These are phyloP conservation scores for Jatropha multifida DNA, from an alignment of 441 rosid genomes.

Conservation along the genomic window DNA sequence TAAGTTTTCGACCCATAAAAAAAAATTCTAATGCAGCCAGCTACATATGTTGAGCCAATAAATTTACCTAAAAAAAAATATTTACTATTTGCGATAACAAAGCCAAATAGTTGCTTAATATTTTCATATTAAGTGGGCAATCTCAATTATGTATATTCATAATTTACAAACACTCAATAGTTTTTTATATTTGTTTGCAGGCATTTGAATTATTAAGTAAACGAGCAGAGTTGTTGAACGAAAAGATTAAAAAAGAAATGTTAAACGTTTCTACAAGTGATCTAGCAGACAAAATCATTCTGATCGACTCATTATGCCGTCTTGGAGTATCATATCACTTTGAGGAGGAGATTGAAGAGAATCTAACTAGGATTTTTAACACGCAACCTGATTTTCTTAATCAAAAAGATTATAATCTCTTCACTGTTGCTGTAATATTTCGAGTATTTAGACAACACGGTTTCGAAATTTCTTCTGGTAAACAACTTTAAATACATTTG, in stretches of 20 bases:
- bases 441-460: slow-evolving; percentile 28
- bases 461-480: slow-evolving; percentile 20
- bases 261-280: not conserved
- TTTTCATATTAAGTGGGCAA: too few relatives aligned
- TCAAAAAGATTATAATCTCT: slow-evolving; percentile 9
- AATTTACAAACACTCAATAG: too few relatives aligned
- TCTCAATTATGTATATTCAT: too few relatives aligned
- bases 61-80: too few relatives aligned
- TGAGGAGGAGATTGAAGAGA: not conserved
- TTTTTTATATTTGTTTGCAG: not conserved
- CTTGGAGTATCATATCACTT: slow-evolving; percentile 30
- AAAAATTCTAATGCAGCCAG: too few relatives aligned
- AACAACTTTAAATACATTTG: not conserved
- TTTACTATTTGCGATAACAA: too few relatives aligned
- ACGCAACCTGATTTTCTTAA: not conserved
- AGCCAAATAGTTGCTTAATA: too few relatives aligned
- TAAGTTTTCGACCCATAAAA: too few relatives aligned
- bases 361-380: slow-evolving; percentile 4
- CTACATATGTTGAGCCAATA: too few relatives aligned
- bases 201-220: slow-evolving; percentile 8
- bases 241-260: slow-evolving; percentile 2
- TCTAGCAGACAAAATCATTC: not conserved
- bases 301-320: slow-evolving; percentile 23
- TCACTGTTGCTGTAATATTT: slow-evolving; percentile 13
- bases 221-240: slow-evolving; percentile 5